These are phyloP conservation scores for Thielaviopsis populi DNA, from an alignment of 2,329 filamentous ascomycete genomes.

Conservation along the genomic window DNA sequence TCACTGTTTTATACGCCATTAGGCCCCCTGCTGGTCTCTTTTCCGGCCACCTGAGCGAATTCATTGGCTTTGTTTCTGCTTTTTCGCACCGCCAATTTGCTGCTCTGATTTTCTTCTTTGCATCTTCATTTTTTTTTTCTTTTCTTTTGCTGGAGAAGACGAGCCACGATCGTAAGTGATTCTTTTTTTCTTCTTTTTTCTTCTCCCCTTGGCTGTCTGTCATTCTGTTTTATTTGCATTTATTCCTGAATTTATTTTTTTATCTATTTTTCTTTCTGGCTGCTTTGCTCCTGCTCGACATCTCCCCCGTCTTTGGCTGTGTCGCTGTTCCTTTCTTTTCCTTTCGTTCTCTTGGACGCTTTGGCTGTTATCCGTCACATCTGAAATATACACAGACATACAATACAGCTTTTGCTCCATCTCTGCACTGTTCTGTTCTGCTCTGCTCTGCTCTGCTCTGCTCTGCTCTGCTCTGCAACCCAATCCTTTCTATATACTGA, in stretches of 20 bases:
- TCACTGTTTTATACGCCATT: slow-evolving; percentile 1
- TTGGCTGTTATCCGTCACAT: neutral
- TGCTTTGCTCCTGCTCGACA: neutral
- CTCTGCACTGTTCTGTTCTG: neutral
- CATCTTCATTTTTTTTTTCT: neutral
- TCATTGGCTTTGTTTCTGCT: neutral
- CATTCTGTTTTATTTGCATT: neutral
- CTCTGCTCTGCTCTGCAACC: neutral
- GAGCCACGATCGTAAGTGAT: neutral
- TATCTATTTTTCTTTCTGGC: neutral
- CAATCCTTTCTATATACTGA: neutral
- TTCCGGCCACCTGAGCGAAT: neutral
- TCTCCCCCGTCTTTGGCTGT: neutral
- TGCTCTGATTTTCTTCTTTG: neutral
- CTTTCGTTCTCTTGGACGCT: neutral
- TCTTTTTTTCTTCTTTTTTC: neutral
- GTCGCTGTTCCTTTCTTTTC: neutral
- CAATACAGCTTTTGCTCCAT: neutral
- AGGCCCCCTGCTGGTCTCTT: neutral
- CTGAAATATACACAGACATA: neutral
- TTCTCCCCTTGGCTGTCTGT: too few species aligned
- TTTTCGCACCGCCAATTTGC: neutral
- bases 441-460: neutral
- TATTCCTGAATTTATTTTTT: neutral
- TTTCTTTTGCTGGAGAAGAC: neutral